Evolutionary conservation across 148 eudicot species (phyloP), one percentile per base, ranked within the genome.

Genomic region (Rhododendron kiyosumense): DNA sequence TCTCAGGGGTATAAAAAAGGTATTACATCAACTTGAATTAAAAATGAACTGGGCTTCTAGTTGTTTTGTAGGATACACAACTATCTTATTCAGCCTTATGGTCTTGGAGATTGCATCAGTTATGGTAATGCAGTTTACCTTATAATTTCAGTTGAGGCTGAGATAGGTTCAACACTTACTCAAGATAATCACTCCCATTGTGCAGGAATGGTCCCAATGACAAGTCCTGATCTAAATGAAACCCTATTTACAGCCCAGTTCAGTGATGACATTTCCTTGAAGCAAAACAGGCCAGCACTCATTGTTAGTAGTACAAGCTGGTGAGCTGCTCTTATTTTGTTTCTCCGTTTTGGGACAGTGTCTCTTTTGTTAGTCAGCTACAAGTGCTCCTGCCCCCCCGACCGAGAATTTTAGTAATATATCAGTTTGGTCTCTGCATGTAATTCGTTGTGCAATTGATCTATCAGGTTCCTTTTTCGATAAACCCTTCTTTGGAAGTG

Each of bases 291-390:
- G 84, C 98, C 99, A 84, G 97, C 96, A 45, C 93, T 96, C 85
- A 87, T 96, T 85, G 98, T 96, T 85, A 96, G 98, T 87, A 95
- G 98, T 89, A 96, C 99, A 78, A 96, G 99, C 89, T 96, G 99
- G 99, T 96, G 89, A 92, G 94, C 79, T 85, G 61, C 84, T 83
- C 73, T 3, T 32, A 0, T 24, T 41, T 65, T 54, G 65, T 30
- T 32, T 71, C 45, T 18, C 5, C 63, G 20, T 45, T 3, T 41
- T 61, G n/a, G 24, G 46, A 30, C 17, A 5, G 14, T n/a, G 18
- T 57, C 74, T 36, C 49, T 15, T 67, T 81, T 48, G 38, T 81
- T 81, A 14, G 20, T 24, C 48, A 46, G 30, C 14, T 17, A 49
- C n/a, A 28, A 26, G 61, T 41, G 15, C 15, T 48, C 32, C 32